These are phyloP conservation scores for Ophiostoma tasmaniense DNA, from an alignment of 2,329 filamentous ascomycete genomes.

Conservation along the genomic window DNA sequence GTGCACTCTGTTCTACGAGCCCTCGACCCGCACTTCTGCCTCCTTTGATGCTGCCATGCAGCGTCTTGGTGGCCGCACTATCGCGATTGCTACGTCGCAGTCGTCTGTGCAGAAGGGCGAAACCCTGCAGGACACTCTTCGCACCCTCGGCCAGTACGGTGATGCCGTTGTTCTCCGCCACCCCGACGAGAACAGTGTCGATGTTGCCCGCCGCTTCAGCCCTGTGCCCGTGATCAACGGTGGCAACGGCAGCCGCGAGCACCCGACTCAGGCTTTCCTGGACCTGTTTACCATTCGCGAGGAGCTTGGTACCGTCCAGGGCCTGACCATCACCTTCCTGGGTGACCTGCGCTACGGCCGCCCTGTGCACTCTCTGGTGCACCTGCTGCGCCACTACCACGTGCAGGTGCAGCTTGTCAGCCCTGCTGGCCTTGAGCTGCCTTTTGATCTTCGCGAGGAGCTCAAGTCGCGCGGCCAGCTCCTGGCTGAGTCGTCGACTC, in stretches of 20 bases:
- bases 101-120: slow-evolving; percentile 94
- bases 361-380: slow-evolving; percentile 89
- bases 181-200: slow-evolving; percentile 70
- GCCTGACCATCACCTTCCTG: slow-evolving; percentile 89
- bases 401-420: slow-evolving; percentile 88
- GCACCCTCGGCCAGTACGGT: slow-evolving; percentile 87
- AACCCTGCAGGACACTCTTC: slow-evolving; percentile 82
- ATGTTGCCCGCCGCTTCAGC: slow-evolving; percentile 77
- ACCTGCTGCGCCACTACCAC: slow-evolving; percentile 91
- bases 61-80: slow-evolving; percentile 79
- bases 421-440: slow-evolving; percentile 69
- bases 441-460: slow-evolving; percentile 62
- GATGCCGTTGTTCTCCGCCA: slow-evolving; percentile 96
- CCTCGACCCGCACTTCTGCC: slow-evolving; percentile 86
- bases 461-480: slow-evolving; percentile 70
- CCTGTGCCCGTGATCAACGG: slow-evolving; percentile 93
- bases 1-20: slow-evolving; percentile 94
- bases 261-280: slow-evolving; percentile 94
- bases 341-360: slow-evolving; percentile 90
- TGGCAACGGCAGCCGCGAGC: slow-evolving; percentile 90
- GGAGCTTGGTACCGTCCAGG: slow-evolving; percentile 90
- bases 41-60: slow-evolving; percentile 99
- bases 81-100: slow-evolving; percentile 71
- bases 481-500: slow-evolving; percentile 61
- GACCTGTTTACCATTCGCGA: slow-evolving; percentile 98